Evolutionary conservation across 148 eudicot genomes (phyloP).

Genomic region (Rhododendron kiyosumense): DNA sequence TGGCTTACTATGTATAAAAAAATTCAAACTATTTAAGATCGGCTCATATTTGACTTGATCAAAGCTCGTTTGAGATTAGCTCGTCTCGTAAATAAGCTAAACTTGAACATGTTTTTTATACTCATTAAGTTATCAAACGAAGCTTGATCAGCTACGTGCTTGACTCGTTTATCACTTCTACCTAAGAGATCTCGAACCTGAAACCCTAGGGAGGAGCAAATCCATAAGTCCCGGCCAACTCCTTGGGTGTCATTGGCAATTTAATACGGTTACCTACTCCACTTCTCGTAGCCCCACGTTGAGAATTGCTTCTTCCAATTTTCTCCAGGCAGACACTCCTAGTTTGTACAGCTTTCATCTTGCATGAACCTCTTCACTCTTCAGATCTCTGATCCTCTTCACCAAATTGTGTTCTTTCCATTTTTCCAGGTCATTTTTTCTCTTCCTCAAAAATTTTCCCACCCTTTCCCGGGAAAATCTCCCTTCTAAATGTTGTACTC

Average conservation of each 20-base stretch:
- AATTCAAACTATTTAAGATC: too few species aligned
- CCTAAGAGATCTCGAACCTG: too few species aligned
- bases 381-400: neutral
- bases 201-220: too few species aligned
- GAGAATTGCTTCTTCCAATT: neutral
- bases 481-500: neutral
- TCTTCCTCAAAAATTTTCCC: neutral
- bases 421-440: neutral
- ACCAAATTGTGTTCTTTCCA: conserved; percentile 1
- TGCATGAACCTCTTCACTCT: neutral
- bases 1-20: too few species aligned
- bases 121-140: too few species aligned
- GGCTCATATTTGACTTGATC: too few species aligned
- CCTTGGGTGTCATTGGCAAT: neutral
- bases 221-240: too few species aligned
- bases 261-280: neutral
- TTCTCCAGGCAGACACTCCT: neutral
- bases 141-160: too few species aligned
- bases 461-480: neutral
- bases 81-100: too few species aligned
- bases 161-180: too few species aligned
- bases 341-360: neutral
- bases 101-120: too few species aligned
- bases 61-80: too few species aligned
- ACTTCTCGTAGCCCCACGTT: neutral